Evolutionary conservation across 345 rosid genomes (phyloP).

Genomic region (Gossypium turneri): DNA sequence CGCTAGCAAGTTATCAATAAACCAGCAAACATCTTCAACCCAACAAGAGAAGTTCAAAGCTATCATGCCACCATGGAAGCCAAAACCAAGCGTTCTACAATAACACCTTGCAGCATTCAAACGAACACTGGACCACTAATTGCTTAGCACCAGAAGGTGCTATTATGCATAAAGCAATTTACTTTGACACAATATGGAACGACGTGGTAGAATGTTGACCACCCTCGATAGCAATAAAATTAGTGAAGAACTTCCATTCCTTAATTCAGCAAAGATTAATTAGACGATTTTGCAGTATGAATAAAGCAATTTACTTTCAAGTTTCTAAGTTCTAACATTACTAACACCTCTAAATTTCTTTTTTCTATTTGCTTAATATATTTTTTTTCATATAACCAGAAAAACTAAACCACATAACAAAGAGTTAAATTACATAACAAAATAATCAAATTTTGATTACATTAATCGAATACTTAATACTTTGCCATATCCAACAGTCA

Average conservation of each 20-base stretch:
- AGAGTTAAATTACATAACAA: background rate
- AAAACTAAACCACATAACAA: background rate
- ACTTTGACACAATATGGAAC: background rate
- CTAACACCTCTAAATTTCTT: background rate
- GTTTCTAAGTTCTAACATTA: background rate
- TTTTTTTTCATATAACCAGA: background rate
- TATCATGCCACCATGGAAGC: slow-evolving; percentile 2
- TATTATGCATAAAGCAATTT: background rate
- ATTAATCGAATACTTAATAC: slow-evolving; percentile 6
- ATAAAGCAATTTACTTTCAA: background rate
- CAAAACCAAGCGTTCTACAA: background rate
- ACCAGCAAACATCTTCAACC: background rate
- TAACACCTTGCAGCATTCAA: background rate
- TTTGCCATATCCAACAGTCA: background rate
- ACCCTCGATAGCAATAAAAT: background rate
- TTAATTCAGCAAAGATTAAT: background rate
- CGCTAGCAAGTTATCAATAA: background rate
- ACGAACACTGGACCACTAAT: background rate
- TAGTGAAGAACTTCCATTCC: background rate
- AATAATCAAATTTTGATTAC: background rate
- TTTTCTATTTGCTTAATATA: background rate
- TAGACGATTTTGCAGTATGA: background rate
- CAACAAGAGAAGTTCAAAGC: background rate
- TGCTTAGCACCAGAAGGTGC: background rate
- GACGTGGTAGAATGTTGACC: background rate